A percentile compares a stretch with the other conserved stretches of the same genome.
phyloP scores from a whole-genome alignment of 2,329 filamentous ascomycete species.

The Cercospora beticola region DNA sequence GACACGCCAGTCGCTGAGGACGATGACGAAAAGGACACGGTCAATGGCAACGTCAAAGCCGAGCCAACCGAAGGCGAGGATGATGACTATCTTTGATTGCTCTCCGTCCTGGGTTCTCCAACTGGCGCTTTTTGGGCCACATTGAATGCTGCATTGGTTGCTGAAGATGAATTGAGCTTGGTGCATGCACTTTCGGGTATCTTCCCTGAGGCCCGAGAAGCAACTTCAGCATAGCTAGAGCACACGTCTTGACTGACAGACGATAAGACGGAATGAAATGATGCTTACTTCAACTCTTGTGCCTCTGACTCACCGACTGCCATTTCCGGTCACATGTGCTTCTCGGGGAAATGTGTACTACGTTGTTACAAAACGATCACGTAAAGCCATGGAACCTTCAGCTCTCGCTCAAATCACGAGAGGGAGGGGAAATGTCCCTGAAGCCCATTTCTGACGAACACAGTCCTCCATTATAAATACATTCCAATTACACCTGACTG shows the following conservation, averaged over 20 bases:
- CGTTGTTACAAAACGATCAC: background rate
- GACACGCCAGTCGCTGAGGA: background rate
- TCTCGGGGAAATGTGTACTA: too few relatives aligned
- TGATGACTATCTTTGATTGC: background rate
- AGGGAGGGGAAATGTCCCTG: too few relatives aligned
- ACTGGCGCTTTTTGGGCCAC: background rate
- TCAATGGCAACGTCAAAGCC: background rate
- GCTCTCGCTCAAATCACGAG: background rate
- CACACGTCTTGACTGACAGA: background rate
- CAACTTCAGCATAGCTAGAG: background rate
- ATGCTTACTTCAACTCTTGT: background rate
- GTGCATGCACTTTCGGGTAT: background rate
- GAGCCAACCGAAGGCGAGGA: conserved; percentile 2
- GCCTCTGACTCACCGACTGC: background rate
- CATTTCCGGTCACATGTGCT: background rate
- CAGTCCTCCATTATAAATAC: too few relatives aligned
- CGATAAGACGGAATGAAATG: background rate
- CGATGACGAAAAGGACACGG: background rate
- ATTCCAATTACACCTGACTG: too few relatives aligned
- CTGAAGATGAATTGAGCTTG: background rate
- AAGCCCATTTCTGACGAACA: too few relatives aligned
- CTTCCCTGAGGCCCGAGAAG: background rate
- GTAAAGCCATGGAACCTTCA: background rate
- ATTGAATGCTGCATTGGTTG: background rate
- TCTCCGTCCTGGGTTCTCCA: too few relatives aligned